Conservation (phyloP, 2,329 filamentous ascomycete genomes). For the Calonectria pteridis region DNA sequence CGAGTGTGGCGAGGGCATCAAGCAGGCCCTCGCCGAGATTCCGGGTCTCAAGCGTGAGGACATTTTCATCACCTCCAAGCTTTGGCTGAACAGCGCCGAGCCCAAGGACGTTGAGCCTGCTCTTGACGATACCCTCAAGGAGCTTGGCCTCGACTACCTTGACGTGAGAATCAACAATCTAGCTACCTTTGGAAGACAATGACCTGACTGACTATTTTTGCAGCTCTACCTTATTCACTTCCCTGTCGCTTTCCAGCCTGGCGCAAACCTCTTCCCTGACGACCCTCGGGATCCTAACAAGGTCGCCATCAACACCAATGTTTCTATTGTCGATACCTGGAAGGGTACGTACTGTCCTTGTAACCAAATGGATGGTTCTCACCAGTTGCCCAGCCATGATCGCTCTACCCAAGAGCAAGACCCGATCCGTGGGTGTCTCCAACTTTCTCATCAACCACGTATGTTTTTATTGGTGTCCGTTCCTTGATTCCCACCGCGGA, state of each 20-base stretch:
- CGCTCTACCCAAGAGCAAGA: conserved; percentile 70
- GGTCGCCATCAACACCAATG: conserved; percentile 57
- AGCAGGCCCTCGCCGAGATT: conserved; percentile 58
- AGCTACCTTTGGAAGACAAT: background rate
- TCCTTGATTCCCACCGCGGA: conserved; percentile 13
- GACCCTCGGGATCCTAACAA: conserved; percentile 51
- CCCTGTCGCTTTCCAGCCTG: background rate
- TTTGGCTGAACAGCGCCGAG: conserved; percentile 71
- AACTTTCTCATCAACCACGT: conserved; percentile 75
- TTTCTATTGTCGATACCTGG: conserved; percentile 59
- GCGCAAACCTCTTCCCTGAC: background rate
- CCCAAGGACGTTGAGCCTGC: conserved; percentile 70
- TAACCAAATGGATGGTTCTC: background rate
- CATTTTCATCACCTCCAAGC: conserved; percentile 76
- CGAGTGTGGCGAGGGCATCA: conserved; percentile 69
- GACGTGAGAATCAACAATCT: background rate
- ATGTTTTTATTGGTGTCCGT: conserved; percentile 8
- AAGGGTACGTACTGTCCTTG: conserved; percentile 47
- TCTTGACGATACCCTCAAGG: conserved; percentile 66
- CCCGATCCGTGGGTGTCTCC: conserved; percentile 77
- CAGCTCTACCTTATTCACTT: background rate
- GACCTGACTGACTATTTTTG: background rate
- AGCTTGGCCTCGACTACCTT: conserved; percentile 68
- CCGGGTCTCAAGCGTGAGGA: conserved; percentile 66
- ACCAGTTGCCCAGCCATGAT: conserved; percentile 56